phyloP scores from a whole-genome alignment of 1,284 basidiomycete species.

The Malassezia furfur region DNA sequence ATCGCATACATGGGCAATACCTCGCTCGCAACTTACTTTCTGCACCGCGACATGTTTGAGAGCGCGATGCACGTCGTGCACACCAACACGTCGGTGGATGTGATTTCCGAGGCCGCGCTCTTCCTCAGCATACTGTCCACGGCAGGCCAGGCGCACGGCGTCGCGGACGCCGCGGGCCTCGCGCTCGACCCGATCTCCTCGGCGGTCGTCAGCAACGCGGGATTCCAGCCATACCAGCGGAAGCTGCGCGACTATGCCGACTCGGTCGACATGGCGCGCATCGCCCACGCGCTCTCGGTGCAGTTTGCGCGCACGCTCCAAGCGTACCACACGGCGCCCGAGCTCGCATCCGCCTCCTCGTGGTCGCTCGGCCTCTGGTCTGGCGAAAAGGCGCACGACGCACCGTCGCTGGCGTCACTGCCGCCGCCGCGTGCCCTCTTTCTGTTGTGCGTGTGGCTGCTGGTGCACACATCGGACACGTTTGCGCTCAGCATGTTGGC shows the following conservation, averaged over 20 bases:
- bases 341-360: background rate
- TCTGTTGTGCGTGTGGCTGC: slow-evolving; percentile 14
- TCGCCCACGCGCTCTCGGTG: slow-evolving; percentile 11
- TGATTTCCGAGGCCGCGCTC: slow-evolving; percentile 31
- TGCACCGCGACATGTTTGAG: slow-evolving; percentile 36
- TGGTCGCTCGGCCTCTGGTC: background rate
- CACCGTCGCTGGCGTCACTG: background rate
- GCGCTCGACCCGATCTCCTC: slow-evolving; percentile 6
- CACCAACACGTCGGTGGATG: slow-evolving; percentile 19
- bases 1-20: slow-evolving; percentile 29
- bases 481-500: background rate
- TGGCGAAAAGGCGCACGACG: background rate
- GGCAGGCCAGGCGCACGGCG: slow-evolving; percentile 24
- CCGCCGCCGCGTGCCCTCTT: slow-evolving; percentile 6
- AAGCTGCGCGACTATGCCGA: slow-evolving; percentile 10
- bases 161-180: background rate
- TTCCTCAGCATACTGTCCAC: slow-evolving; percentile 37
- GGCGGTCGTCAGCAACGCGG: slow-evolving; percentile 1
- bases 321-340: background rate
- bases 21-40: slow-evolving; percentile 36
- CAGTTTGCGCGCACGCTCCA: slow-evolving; percentile 5
- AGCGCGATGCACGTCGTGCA: slow-evolving; percentile 24
- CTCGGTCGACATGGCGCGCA: slow-evolving; percentile 3
- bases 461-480: slow-evolving; percentile 3
- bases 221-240: slow-evolving; percentile 17